phyloP scores from a whole-genome alignment of 1,139 yeast genomes.

The Hyphopichia buzzinii region DNA sequence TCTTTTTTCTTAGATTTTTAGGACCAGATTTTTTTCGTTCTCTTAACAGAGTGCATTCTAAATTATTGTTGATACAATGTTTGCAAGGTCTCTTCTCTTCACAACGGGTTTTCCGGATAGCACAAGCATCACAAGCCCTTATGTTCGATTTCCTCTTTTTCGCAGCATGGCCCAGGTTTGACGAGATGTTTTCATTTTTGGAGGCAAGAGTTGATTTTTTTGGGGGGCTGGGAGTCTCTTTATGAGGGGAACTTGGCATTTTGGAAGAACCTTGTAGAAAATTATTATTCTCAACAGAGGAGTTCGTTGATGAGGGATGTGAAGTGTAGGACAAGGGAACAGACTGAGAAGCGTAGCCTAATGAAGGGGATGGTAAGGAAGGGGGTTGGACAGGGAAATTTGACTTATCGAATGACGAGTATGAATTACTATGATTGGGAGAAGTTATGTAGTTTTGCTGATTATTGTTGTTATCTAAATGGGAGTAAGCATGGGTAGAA shows the following conservation, averaged over 20 bases:
- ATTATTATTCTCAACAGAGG: neutral
- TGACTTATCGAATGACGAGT: no score
- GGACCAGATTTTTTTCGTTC: slow-evolving; percentile 45
- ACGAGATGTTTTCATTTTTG: neutral
- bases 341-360: neutral
- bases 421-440: no score
- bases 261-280: neutral
- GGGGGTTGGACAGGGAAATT: no score
- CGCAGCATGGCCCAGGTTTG: neutral
- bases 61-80: slow-evolving; percentile 35
- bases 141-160: slow-evolving; percentile 20
- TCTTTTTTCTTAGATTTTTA: slow-evolving; percentile 37
- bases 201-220: neutral
- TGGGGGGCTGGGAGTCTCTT: neutral
- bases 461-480: no score
- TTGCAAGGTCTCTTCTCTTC: slow-evolving; percentile 38
- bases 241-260: neutral
- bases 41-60: slow-evolving; percentile 38
- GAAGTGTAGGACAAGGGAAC: neutral
- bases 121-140: slow-evolving; percentile 47
- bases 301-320: neutral
- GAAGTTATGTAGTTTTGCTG: no score
- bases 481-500: neutral
- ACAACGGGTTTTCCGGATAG: slow-evolving; percentile 42
- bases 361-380: neutral